A percentile compares a stretch with the other conserved stretches of the same genome.
Evolutionary conservation across 129 eudicot species (phyloP).

Genomic region (Saussurea involucrata): DNA sequence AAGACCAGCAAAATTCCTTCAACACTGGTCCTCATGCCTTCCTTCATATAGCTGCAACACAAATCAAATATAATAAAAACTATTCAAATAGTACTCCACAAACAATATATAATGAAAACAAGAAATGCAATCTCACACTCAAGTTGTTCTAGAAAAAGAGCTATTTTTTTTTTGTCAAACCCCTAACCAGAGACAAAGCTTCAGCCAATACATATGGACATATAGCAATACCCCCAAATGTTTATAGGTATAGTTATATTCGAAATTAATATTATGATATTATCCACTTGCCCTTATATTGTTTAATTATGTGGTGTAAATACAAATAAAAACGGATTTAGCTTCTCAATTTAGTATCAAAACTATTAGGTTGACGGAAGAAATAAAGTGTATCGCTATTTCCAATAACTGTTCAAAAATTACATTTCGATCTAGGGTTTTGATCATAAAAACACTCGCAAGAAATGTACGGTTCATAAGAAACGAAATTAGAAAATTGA

Average conservation of each 20-base stretch:
- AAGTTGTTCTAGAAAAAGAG: neutral
- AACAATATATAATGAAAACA: neutral
- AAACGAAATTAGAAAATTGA: neutral
- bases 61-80: neutral
- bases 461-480: neutral
- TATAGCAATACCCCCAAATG: no score
- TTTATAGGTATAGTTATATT: no score
- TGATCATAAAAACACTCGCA: neutral
- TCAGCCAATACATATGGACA: no score
- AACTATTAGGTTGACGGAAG: neutral
- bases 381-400: neutral
- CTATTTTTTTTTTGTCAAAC: neutral
- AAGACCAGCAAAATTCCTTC: conserved; percentile 75
- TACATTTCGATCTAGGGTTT: conserved; percentile 33
- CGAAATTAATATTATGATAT: neutral
- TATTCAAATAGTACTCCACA: neutral
- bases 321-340: neutral
- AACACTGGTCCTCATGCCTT: conserved; percentile 88
- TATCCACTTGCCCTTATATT: neutral
- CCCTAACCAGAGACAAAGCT: no score
- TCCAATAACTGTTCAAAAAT: neutral
- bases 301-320: neutral
- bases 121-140: neutral
- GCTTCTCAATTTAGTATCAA: neutral
- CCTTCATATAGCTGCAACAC: conserved; percentile 64